phyloP scores from a whole-genome alignment of 176 grass and related monocot species.

The Oryza rufipogon region DNA sequence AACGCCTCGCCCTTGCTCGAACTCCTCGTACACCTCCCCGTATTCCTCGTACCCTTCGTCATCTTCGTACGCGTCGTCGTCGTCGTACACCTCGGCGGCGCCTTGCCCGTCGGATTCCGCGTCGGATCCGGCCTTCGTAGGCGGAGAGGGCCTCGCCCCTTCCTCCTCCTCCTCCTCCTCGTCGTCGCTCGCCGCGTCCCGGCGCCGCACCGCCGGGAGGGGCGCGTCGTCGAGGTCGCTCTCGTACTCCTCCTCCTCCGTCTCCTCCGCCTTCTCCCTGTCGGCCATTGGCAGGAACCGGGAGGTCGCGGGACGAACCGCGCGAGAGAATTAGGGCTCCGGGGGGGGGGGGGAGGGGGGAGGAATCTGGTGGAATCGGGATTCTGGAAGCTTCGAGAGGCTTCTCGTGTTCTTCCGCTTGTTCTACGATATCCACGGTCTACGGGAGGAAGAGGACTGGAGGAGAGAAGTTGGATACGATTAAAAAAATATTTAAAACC shows the following conservation, averaged over 20 bases:
- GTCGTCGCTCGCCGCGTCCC: constrained; percentile 82
- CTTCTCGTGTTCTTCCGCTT: constrained; percentile 26
- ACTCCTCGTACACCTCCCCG: constrained; percentile 46
- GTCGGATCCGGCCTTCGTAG: constrained; percentile 57
- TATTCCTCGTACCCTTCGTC: constrained; percentile 57
- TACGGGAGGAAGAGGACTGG: neutral
- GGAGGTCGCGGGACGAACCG: constrained; percentile 36
- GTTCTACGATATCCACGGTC: constrained; percentile 6
- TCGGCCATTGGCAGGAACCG: constrained; percentile 42
- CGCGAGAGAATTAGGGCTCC: constrained; percentile 34
- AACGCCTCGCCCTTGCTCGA: constrained; percentile 13
- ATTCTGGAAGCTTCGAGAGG: constrained; percentile 44
- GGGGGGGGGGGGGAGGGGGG: neutral
- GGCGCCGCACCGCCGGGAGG: constrained; percentile 68
- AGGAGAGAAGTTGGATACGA: constrained; percentile 10
- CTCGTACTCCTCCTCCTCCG: constrained; percentile 64
- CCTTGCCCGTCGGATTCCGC: constrained; percentile 82
- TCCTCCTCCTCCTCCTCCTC: constrained; percentile 53
- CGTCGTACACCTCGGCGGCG: constrained; percentile 74
- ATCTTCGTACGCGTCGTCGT: constrained; percentile 71
- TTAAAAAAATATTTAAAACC: constrained; percentile 20
- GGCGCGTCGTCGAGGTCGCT: constrained; percentile 89
- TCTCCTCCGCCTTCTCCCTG: constrained; percentile 33
- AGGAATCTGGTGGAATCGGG: constrained; percentile 43
- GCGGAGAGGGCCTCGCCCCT: constrained; percentile 1